Base-by-base conservation (phyloP, 108 stramenopile genomes). In the Cyclotella distinguenda region DNA sequence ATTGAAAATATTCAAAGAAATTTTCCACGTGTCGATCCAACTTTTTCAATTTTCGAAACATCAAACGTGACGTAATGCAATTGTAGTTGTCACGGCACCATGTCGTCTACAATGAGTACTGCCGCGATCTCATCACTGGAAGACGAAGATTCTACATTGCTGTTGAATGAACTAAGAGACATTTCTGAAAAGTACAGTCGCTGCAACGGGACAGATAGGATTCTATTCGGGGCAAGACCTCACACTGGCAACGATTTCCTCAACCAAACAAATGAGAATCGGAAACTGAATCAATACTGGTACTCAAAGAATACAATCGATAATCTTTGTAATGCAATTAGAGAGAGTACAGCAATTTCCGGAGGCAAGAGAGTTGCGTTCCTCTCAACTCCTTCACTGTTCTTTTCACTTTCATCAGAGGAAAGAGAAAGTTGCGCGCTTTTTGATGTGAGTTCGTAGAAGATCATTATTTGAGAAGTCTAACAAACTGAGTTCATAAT, bases 241-340 rank as follows among this genome's bases (percentile, higher is more conserved):
- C n/a, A n/a, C n/a, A n/a, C n/a, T 44, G 39, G 15, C 7, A 64
- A 69, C 36, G 39, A 40, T 7, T 77, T 77, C 35, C 62, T 64
- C 32, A 54, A 45, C 38, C 28, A 38, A 50, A 77, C 47, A 6
- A 12, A 27, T 28, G 81, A 85, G 48, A 80, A 81, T 16, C 47
- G 50, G 27, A 47, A 79, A 26, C 66, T 88, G 18, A 91, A 91
- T 48, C 90, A 91, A 64, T 91, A 91, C 49, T 91, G 88, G 88
- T 91, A 87, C 70, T 82, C 79, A 0, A 36, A 70, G 36, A 36
- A 44, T 5, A 88, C 88, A 0, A 83, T 89, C 25, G 64, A 81
- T 0, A 66, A 63, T 4, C 63, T 91, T 2, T 68, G 77, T 26
- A 67, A 79, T 9, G 62, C 78, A 10, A 54, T 81, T 0, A 28